Conservation (phyloP, 1,284 basidiomycete species). For the Pseudomicrostroma phylloplanum region DNA sequence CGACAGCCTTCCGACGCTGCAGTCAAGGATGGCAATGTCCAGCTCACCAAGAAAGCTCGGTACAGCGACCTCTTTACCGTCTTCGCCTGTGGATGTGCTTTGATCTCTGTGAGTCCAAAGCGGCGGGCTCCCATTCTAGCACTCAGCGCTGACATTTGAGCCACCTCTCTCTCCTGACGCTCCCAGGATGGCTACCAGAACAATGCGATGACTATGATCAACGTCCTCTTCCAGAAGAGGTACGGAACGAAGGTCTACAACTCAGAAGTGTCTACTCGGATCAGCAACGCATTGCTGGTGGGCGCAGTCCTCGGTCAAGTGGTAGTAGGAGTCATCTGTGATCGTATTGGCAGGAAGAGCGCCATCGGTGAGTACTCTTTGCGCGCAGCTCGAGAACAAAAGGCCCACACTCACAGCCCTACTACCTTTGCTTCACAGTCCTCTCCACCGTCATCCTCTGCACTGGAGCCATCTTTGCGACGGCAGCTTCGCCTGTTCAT, state of each 20-base stretch:
- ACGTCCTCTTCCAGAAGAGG: constrained; percentile 34
- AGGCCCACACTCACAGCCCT: constrained; percentile 59
- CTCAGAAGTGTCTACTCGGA: constrained; percentile 61
- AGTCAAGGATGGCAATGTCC: too few relatives aligned
- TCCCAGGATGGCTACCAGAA: constrained; percentile 64
- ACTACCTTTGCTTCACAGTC: constrained; percentile 54
- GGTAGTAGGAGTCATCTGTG: constrained; percentile 64
- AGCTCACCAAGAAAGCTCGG: constrained; percentile 1
- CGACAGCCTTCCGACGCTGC: too few relatives aligned
- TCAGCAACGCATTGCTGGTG: constrained; percentile 68
- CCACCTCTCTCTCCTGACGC: constrained; percentile 56
- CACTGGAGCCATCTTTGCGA: constrained; percentile 65
- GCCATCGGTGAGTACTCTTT: constrained; percentile 15
- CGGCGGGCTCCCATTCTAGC: too few relatives aligned
- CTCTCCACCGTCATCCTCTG: constrained; percentile 66
- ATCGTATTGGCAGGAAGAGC: constrained; percentile 58
- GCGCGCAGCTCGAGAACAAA: neutral
- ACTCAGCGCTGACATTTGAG: too few relatives aligned
- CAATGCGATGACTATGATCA: constrained; percentile 33
- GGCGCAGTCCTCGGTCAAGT: constrained; percentile 65
- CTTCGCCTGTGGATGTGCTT: constrained; percentile 8
- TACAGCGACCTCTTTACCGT: constrained; percentile 12
- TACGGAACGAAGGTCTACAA: constrained; percentile 57
- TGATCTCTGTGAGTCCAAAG: neutral
- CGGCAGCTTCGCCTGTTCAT: constrained; percentile 63